Evolutionary conservation across 2,329 filamentous ascomycete genomes (phyloP).

Genomic region (Colletotrichum acutatum): DNA sequence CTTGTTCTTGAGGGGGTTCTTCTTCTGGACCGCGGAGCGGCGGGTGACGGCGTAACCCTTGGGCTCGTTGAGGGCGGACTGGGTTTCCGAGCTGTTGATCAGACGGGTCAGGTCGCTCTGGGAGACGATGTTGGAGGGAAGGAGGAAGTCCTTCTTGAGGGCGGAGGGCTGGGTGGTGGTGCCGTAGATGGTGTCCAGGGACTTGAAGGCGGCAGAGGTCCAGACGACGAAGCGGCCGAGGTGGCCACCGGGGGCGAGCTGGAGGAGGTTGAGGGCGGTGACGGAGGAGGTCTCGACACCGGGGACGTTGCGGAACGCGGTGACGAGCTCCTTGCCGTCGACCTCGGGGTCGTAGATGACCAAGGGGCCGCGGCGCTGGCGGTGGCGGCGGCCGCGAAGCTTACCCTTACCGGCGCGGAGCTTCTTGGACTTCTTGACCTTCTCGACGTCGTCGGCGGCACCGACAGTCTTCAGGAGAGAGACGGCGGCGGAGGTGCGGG

Average conservation of each 20-base stretch:
- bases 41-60: slow-evolving; percentile 92
- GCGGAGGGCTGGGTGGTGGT: slow-evolving; percentile 88
- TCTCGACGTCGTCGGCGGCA: slow-evolving; percentile 89
- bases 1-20: slow-evolving; percentile 99
- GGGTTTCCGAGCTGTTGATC: slow-evolving; percentile 99
- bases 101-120: slow-evolving; percentile 96
- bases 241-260: slow-evolving; percentile 98
- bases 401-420: slow-evolving; percentile 99
- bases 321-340: slow-evolving; percentile 93
- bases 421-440: slow-evolving; percentile 97
- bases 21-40: slow-evolving; percentile 95
- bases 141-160: slow-evolving; percentile 99
- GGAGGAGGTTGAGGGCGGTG: slow-evolving; percentile 96
- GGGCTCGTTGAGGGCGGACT: slow-evolving; percentile 92
- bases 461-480: slow-evolving; percentile 91
- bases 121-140: slow-evolving; percentile 90
- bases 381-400: slow-evolving; percentile 94
- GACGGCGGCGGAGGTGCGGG: slow-evolving; percentile 90
- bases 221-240: slow-evolving; percentile 99
- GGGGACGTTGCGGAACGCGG: slow-evolving; percentile 98
- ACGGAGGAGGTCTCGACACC: slow-evolving; percentile 97
- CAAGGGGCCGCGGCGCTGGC: slow-evolving; percentile 96
- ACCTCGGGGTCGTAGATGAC: slow-evolving; percentile 97
- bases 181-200: slow-evolving; percentile 97
- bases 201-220: slow-evolving; percentile 96